Conservation (phyloP, 768 basidiomycete genomes). For the Mycena albidolilacea region DNA sequence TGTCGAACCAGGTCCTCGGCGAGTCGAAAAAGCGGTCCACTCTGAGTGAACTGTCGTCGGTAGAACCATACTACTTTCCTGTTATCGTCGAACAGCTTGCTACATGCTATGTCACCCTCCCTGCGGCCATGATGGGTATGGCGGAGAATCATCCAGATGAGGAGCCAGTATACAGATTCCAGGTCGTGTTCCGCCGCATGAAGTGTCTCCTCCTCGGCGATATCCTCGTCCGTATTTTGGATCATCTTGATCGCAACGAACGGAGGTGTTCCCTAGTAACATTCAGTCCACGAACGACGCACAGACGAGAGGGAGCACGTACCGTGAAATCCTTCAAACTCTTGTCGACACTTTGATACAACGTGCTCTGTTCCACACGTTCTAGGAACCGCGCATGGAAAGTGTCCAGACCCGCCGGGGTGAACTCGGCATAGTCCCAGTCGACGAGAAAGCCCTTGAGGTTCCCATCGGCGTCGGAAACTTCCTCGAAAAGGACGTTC, state of each 20-base stretch:
- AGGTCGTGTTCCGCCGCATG: conserved; percentile 26
- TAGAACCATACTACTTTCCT: background rate
- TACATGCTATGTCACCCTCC: background rate
- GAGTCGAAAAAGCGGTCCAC: background rate
- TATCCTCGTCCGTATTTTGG: background rate
- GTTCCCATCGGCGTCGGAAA: background rate
- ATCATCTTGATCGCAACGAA: conserved; percentile 21
- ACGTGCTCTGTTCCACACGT: background rate
- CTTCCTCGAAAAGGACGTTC: conserved; percentile 26
- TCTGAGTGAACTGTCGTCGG: background rate
- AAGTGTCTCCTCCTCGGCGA: no score
- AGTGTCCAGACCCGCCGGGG: background rate
- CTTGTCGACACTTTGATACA: conserved; percentile 6
- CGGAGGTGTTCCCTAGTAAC: background rate
- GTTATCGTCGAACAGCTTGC: background rate
- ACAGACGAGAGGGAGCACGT: background rate
- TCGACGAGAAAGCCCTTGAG: conserved; percentile 23
- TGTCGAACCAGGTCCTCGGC: background rate
- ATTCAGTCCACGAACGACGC: background rate
- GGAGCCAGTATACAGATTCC: conserved; percentile 26
- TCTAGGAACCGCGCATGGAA: background rate
- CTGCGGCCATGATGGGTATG: background rate
- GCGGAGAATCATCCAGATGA: conserved; percentile 24
- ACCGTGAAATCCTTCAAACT: conserved; percentile 30
- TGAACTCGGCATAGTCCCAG: conserved; percentile 34